Conservation (phyloP, 805 yeast genomes). For the Ogataea neopini region DNA sequence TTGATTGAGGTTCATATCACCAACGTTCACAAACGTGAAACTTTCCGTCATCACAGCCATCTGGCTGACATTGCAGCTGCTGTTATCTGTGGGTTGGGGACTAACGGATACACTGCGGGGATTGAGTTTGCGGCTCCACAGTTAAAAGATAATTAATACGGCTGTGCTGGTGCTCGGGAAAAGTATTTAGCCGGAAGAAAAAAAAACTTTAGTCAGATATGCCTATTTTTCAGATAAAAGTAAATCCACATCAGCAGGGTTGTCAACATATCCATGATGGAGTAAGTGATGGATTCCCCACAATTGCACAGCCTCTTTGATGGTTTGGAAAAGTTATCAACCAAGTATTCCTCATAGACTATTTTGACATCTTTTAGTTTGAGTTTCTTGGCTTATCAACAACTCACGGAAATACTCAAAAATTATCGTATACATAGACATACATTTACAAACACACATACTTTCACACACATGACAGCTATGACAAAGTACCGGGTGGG, state of each 20-base stretch:
- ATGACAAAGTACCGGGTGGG: not conserved
- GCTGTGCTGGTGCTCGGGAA: not conserved
- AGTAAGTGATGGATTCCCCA: too few relatives aligned
- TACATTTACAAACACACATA: too few relatives aligned
- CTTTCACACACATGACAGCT: not conserved
- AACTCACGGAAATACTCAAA: too few relatives aligned
- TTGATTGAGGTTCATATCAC: conserved; percentile 7
- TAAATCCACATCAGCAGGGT: too few relatives aligned
- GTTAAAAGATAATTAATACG: not conserved
- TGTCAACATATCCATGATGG: too few relatives aligned
- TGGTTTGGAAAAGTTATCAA: too few relatives aligned
- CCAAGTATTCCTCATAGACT: too few relatives aligned
- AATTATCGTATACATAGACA: too few relatives aligned
- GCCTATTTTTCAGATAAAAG: not conserved
- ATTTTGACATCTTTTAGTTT: too few relatives aligned
- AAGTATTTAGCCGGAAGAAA: conserved; percentile 1
- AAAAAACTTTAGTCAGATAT: not conserved
- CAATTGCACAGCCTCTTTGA: too few relatives aligned
- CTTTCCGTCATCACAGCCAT: conserved; percentile 8
- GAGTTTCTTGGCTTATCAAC: too few relatives aligned
- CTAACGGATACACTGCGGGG: conserved; percentile 3
- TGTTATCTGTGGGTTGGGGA: conserved; percentile 5
- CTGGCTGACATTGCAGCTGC: conserved; percentile 6
- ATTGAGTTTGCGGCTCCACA: conserved; percentile 5
- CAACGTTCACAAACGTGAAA: conserved; percentile 5